Evolutionary conservation across 805 yeast species (phyloP).

Genomic region (Wickerhamiella qilinensis): DNA sequence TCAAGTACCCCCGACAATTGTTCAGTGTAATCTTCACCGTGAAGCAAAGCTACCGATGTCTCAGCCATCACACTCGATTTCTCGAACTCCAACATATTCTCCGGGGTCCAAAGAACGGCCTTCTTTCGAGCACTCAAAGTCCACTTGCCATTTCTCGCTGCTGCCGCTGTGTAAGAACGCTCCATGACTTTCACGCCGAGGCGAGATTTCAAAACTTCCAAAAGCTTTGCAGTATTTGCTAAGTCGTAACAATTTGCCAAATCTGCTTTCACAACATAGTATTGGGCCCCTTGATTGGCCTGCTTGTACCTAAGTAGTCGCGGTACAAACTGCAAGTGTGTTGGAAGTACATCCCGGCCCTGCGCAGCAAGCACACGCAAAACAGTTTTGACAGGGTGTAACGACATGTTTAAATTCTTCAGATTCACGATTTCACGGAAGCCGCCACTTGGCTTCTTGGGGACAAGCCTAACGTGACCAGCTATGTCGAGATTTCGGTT

Average conservation of each 20-base stretch:
- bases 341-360: constrained; percentile 3
- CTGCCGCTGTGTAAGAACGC: not conserved
- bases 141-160: not conserved
- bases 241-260: constrained; percentile 64
- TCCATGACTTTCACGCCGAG: not conserved
- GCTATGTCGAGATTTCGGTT: not conserved
- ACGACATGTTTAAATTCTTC: constrained; percentile 5
- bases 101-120: not conserved
- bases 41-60: too few relatives aligned
- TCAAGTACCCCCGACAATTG: too few relatives aligned
- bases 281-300: constrained; percentile 19
- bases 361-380: constrained; percentile 27
- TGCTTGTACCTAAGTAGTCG: constrained; percentile 26
- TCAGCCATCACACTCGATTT: not conserved
- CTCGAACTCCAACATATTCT: not conserved
- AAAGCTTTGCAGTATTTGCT: constrained; percentile 20
- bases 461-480: constrained; percentile 7
- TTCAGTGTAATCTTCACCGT: too few relatives aligned
- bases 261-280: constrained; percentile 56
- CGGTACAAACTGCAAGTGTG: constrained; percentile 26
- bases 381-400: constrained; percentile 11
- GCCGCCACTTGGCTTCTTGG: constrained; percentile 8
- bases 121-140: not conserved
- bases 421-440: constrained; percentile 11
- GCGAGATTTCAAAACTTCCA: constrained; percentile 1